These are phyloP conservation scores for Microbotryum silenes-acaulis DNA, from an alignment of 1,284 basidiomycete species.

Conservation along the genomic window DNA sequence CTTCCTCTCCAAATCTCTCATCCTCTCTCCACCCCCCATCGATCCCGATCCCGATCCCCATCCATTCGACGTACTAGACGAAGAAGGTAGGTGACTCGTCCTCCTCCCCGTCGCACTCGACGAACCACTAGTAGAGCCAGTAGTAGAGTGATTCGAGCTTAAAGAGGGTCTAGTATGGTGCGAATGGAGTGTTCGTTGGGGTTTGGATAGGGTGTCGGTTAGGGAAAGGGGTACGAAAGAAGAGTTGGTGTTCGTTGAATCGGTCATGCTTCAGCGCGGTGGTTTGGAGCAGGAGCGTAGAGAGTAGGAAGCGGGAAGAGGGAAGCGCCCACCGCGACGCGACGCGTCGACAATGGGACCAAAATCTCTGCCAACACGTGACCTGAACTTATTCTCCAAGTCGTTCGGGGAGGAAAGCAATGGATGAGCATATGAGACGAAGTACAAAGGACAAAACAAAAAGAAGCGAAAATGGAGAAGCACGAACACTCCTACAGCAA, in stretches of 20 bases:
- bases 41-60: too few species aligned
- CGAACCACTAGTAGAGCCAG: too few species aligned
- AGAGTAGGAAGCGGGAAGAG: neutral
- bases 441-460: neutral
- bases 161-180: neutral
- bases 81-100: too few species aligned
- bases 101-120: too few species aligned
- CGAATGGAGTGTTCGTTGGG: slow-evolving; percentile 10
- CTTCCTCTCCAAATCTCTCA: too few species aligned
- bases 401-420: neutral
- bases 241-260: too few species aligned
- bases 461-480: neutral
- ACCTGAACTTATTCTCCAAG: neutral
- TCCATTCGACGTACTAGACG: too few species aligned
- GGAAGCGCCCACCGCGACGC: neutral
- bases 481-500: neutral
- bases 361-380: neutral
- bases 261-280: too few species aligned
- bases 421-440: neutral
- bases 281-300: too few species aligned
- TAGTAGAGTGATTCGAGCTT: neutral
- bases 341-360: neutral
- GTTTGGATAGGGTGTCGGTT: slow-evolving; percentile 13
- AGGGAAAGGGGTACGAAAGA: slow-evolving; percentile 19
- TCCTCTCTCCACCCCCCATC: too few species aligned